These are phyloP conservation scores for Hyphochytrium catenoides DNA, from an alignment of 352 stramenopile genomes.

Conservation along the genomic window DNA sequence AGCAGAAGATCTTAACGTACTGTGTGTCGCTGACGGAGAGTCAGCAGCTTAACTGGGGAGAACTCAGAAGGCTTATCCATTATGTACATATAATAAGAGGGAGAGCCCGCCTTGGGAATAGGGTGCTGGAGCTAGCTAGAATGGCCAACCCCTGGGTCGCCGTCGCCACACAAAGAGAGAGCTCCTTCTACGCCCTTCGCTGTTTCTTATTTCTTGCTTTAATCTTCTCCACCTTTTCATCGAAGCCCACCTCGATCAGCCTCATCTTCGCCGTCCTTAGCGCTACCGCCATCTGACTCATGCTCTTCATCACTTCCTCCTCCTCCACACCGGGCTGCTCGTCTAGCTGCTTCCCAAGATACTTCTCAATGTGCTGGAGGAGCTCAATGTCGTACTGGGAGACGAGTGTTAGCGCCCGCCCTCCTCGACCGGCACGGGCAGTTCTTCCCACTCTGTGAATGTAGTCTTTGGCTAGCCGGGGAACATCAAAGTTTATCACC, in stretches of 20 bases:
- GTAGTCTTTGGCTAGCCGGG: constrained; percentile 83
- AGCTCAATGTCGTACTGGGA: constrained; percentile 79
- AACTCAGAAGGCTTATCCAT: no score
- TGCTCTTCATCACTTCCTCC: constrained; percentile 76
- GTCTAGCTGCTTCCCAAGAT: constrained; percentile 67
- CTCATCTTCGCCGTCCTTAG: constrained; percentile 74
- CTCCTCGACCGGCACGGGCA: constrained; percentile 64
- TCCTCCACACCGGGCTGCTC: constrained; percentile 43
- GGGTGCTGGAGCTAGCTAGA: no score
- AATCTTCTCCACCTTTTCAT: constrained; percentile 45
- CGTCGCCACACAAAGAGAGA: no score
- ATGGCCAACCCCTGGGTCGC: no score
- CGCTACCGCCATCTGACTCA: constrained; percentile 84
- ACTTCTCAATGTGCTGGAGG: constrained; percentile 79
- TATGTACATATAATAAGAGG: no score
- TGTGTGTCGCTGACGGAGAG: no score
- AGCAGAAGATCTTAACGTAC: no score
- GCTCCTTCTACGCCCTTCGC: constrained; percentile 14
- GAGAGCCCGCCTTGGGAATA: no score
- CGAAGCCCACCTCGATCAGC: constrained; percentile 61
- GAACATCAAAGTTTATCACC: constrained; percentile 93
- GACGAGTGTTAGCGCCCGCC: constrained; percentile 77
- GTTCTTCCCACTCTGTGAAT: constrained; percentile 91
- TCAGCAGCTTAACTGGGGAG: no score
- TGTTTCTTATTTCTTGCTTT: constrained; percentile 36